A percentile compares a stretch with the other conserved stretches of the same genome.
Conservation (phyloP, 2,329 filamentous ascomycete species). For the Calonectria henricotiae region DNA sequence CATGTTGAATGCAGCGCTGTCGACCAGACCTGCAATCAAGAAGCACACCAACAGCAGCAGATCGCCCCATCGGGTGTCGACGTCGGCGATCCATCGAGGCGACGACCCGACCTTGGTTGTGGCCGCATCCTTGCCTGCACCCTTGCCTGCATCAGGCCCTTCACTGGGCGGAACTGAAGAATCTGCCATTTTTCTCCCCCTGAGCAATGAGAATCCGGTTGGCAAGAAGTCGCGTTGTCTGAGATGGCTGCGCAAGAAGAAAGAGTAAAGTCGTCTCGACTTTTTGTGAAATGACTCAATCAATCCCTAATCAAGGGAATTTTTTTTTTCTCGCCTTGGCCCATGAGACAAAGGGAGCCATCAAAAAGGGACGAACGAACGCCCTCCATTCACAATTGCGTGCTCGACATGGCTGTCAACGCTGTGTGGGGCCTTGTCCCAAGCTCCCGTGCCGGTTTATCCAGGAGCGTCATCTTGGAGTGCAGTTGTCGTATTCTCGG, state of each 20-base stretch:
- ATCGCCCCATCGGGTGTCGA: constrained; percentile 49
- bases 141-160: neutral
- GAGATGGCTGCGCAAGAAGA: neutral
- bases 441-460: constrained; percentile 27
- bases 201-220: neutral
- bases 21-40: constrained; percentile 50
- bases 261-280: too few species aligned
- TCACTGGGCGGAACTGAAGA: constrained; percentile 32
- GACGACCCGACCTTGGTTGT: constrained; percentile 24
- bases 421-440: constrained; percentile 8
- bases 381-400: constrained; percentile 27
- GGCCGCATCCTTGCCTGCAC: constrained; percentile 14
- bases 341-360: constrained; percentile 3
- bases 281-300: constrained; percentile 20
- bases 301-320: constrained; percentile 12
- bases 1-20: constrained; percentile 53
- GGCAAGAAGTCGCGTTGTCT: neutral
- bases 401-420: constrained; percentile 25
- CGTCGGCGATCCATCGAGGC: constrained; percentile 43
- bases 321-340: neutral
- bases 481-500: constrained; percentile 21
- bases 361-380: neutral
- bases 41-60: constrained; percentile 49
- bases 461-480: constrained; percentile 6
- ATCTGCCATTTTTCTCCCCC: constrained; percentile 7